Base-by-base conservation (phyloP, 495 filamentous ascomycete genomes). In the Daldinia vernicosa region DNA sequence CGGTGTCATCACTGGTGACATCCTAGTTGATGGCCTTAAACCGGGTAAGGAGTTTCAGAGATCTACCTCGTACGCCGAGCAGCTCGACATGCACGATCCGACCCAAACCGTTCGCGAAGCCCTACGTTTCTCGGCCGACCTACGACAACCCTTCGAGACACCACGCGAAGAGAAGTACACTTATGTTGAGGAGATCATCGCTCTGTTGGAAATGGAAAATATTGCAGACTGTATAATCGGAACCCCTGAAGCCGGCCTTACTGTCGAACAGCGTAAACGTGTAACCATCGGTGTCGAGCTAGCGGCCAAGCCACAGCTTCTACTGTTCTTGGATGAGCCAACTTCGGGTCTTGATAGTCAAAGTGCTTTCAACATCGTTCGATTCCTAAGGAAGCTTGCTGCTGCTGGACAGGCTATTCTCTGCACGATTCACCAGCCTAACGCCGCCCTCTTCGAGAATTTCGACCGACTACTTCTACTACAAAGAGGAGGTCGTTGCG, bases 391-490 rank as follows among this genome's bases (percentile, higher is more conserved):
- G 54, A 97, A 96, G 80, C 85, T 97, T 9, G 89, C 93, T 1
- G 88, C 86, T 0, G 89, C 89, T 40, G 94, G 94, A 1, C 93
- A 97, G 72, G 93, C 94, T 17, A 92, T 97, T 75, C 86, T 97
- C 1, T 93, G 91, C 79, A 97, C 94, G 0, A 98, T 97, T 69
- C 94, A 97, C 77, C 94, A 98, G 71, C 94, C 94, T 15, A 92
- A 92, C 74, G 88, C 92, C 3, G 90, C 92, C 0, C 84, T 98
- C 0, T 97, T 98, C 70, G 90, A 95, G 75, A 90, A 91, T 70
- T 93, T 85, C 73, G 91, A 94, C 74, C 85, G 87, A 8, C 79
- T 95, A 1, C 80, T 95, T 3, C 81, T 93, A 0, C 84, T 95
- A 15, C 85, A 90, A 63, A 81, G 81, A 26, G 91, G 91, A 9